phyloP scores from a whole-genome alignment of 1,284 basidiomycete species.

The Malassezia brasiliensis region DNA sequence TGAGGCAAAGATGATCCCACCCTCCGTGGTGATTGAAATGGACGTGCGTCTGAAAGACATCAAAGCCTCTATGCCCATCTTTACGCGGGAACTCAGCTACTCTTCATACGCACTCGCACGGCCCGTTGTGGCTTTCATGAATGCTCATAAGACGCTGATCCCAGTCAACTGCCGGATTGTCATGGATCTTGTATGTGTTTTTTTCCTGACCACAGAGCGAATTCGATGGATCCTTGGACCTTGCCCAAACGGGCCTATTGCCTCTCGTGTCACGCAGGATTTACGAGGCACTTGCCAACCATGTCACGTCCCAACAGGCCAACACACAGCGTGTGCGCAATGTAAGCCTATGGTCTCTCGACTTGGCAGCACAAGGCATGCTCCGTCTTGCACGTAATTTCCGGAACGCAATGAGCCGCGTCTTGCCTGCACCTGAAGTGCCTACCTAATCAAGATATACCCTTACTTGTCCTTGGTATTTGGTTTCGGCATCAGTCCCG shows the following conservation, averaged over 20 bases:
- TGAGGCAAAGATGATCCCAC: conserved; percentile 16
- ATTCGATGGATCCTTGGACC: conserved; percentile 45
- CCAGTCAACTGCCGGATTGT: conserved; percentile 40
- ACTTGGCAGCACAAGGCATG: conserved; percentile 25
- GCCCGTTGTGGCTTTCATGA: conserved; percentile 93
- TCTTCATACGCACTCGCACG: conserved; percentile 88
- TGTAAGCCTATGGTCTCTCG: conserved; percentile 40
- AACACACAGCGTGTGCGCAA: conserved; percentile 33
- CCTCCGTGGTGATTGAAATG: conserved; percentile 68
- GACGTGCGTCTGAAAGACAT: conserved; percentile 90
- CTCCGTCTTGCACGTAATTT: conserved; percentile 17
- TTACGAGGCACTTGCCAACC: conserved; percentile 44
- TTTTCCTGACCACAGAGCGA: conserved; percentile 23
- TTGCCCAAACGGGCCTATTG: conserved; percentile 42
- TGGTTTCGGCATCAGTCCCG: conserved; percentile 13
- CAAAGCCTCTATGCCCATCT: conserved; percentile 77
- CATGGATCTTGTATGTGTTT: conserved; percentile 29
- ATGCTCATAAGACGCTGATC: conserved; percentile 36
- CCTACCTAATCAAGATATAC: conserved; percentile 10
- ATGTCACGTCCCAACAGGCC: conserved; percentile 41
- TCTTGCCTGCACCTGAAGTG: background rate
- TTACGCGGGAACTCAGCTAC: conserved; percentile 59
- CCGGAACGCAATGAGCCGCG: conserved; percentile 6
- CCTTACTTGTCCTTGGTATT: background rate
- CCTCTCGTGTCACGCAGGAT: conserved; percentile 44